phyloP scores from a whole-genome alignment of 768 basidiomycete species.

The Mrakia frigida region DNA sequence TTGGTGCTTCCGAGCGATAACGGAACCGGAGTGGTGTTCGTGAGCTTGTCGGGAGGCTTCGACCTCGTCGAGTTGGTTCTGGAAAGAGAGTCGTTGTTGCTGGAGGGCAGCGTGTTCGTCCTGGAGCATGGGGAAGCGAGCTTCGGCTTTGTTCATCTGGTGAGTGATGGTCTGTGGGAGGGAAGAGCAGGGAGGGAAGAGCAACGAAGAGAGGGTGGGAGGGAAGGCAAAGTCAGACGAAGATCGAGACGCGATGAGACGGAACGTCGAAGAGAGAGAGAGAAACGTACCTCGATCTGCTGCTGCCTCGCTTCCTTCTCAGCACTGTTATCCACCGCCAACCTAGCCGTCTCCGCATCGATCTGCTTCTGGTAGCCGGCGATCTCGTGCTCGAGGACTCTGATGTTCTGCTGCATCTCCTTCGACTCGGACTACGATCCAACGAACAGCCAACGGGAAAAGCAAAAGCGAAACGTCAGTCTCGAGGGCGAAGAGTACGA shows the following conservation, averaged over 20 bases:
- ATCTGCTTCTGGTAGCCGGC: conserved; percentile 7
- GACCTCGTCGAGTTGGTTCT: not conserved
- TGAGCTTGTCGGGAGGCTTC: not conserved
- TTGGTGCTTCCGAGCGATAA: not conserved
- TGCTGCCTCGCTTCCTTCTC: conserved; percentile 15
- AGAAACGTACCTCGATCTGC: conserved; percentile 18
- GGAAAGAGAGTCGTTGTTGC: not conserved
- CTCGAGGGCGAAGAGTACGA: not conserved
- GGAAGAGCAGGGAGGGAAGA: not conserved
- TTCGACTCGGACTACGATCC: not conserved
- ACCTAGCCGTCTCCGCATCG: conserved; percentile 8
- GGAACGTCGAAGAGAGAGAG: conserved; percentile 1
- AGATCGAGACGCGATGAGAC: not conserved
- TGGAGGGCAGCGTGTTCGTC: not conserved
- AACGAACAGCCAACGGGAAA: not conserved
- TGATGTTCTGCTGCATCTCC: not conserved
- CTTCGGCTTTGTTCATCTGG: conserved; percentile 22
- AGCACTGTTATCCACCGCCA: conserved; percentile 22
- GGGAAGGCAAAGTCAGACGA: too few relatives aligned
- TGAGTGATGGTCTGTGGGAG: not conserved
- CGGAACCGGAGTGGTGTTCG: not conserved
- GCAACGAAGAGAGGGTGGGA: not conserved
- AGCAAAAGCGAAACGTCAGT: not conserved
- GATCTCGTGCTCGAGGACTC: not conserved
- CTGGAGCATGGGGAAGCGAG: conserved; percentile 17